Conservation (phyloP, 495 filamentous ascomycete genomes). For the Podospora sp. region DNA sequence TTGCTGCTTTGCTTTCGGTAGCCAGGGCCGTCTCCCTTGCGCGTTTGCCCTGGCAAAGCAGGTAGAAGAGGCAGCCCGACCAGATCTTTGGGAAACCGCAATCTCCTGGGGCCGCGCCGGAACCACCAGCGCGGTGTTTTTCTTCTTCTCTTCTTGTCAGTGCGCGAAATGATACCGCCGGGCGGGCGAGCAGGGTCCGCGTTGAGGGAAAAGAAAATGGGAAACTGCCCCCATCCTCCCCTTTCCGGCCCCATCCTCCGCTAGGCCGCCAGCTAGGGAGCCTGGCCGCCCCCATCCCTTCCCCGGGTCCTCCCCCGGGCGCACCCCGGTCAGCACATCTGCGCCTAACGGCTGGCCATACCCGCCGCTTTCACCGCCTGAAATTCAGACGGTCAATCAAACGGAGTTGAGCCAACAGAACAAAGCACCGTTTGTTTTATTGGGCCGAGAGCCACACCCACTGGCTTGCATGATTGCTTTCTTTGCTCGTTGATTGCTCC, state of each 20-base stretch:
- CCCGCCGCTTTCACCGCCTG: conserved; percentile 28
- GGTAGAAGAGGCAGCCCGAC: not conserved
- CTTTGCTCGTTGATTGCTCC: not conserved
- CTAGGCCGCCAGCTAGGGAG: conserved; percentile 17
- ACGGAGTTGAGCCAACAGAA: not conserved
- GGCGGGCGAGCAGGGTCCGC: conserved; percentile 22
- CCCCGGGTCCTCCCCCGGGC: conserved; percentile 27
- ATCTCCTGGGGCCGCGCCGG: conserved; percentile 7
- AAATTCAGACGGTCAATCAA: conserved; percentile 12
- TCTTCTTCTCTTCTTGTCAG: not conserved
- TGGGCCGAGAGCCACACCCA: not conserved
- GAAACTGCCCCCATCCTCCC: conserved; percentile 16
- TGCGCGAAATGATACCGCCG: conserved; percentile 11
- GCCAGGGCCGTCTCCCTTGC: conserved; percentile 4
- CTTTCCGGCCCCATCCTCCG: conserved; percentile 27
- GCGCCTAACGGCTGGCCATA: conserved; percentile 9
- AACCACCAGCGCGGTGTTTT: conserved; percentile 7
- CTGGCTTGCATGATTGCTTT: conserved; percentile 7
- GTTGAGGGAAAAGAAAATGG: conserved; percentile 10
- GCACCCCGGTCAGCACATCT: conserved; percentile 9
- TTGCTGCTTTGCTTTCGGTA: not conserved
- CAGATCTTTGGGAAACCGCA: not conserved
- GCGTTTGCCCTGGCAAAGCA: not conserved
- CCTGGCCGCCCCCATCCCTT: conserved; percentile 19
- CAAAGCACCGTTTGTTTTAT: not conserved